Evolutionary conservation across 768 basidiomycete genomes (phyloP).

Genomic region (Phylloporus arenicola): DNA sequence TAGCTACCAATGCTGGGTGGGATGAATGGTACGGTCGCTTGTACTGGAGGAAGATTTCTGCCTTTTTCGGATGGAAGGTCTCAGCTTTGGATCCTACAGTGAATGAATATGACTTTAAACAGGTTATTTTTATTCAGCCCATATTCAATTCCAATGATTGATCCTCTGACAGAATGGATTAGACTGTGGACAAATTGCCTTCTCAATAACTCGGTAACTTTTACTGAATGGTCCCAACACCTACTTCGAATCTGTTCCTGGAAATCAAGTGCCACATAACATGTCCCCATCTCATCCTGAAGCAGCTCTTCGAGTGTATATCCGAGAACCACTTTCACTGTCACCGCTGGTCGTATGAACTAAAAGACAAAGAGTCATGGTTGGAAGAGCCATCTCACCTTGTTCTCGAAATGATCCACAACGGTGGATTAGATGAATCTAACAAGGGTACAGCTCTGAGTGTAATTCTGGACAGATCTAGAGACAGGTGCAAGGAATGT

Average conservation of each 20-base stretch:
- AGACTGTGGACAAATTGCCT: slow-evolving; percentile 2
- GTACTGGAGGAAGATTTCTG: slow-evolving; percentile 1
- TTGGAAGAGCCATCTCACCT: not conserved
- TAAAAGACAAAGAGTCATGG: not conserved
- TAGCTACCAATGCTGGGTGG: not conserved
- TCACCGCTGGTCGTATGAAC: not conserved
- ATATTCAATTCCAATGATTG: not conserved
- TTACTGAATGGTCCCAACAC: not conserved
- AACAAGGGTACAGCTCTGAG: not conserved
- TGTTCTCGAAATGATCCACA: not conserved
- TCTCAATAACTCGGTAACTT: not conserved
- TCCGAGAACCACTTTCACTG: not conserved
- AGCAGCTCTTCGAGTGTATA: not conserved
- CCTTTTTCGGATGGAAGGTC: not conserved
- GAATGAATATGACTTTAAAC: not conserved
- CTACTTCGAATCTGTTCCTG: not conserved
- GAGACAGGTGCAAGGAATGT: slow-evolving; percentile 3
- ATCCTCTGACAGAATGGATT: not conserved
- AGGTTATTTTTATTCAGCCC: not conserved
- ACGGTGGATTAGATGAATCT: not conserved
- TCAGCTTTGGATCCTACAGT: not conserved
- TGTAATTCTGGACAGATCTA: not conserved
- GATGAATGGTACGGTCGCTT: not conserved
- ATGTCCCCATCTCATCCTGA: not conserved
- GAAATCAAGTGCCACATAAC: not conserved